phyloP scores from a whole-genome alignment of 23 red algal species.

The Cyanidioschyzon merolae region DNA sequence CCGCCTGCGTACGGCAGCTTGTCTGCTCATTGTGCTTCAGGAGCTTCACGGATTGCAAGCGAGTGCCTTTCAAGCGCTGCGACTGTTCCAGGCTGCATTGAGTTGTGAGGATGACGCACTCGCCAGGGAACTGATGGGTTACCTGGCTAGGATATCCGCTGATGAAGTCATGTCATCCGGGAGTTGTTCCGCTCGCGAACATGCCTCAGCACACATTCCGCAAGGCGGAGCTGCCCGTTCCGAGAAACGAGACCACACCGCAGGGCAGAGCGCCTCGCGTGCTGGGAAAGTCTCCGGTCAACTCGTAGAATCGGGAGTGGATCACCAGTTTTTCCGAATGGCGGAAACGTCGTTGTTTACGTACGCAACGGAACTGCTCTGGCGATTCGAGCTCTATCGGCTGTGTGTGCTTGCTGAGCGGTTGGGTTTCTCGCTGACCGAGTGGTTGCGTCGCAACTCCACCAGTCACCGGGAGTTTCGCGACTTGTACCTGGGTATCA shows the following conservation, averaged over 20 bases:
- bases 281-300: slow-evolving; percentile 5
- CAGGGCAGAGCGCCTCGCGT: not conserved
- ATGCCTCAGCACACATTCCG: too few relatives aligned
- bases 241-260: not conserved
- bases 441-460: slow-evolving; percentile 41
- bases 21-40: slow-evolving; percentile 79
- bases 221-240: not conserved
- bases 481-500: slow-evolving; percentile 20
- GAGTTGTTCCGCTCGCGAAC: not conserved
- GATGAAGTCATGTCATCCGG: not conserved
- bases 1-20: slow-evolving; percentile 66
- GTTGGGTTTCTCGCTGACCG: slow-evolving; percentile 55
- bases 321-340: slow-evolving; percentile 31
- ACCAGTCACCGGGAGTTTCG: not conserved
- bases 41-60: slow-evolving; percentile 82
- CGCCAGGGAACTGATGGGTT: not conserved
- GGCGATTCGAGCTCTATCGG: slow-evolving; percentile 34
- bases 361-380: slow-evolving; percentile 46
- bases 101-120: not conserved
- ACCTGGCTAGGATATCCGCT: not conserved
- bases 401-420: slow-evolving; percentile 35
- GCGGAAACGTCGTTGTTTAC: slow-evolving; percentile 47
- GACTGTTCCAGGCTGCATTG: slow-evolving; percentile 58
- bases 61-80: slow-evolving; percentile 61
- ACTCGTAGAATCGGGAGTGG: slow-evolving; percentile 28